Percentiles rank a stretch among this genome's conserved stretches.
Conservation (phyloP, 106 monocot genomes). For the Alisma plantagoaquatica region DNA sequence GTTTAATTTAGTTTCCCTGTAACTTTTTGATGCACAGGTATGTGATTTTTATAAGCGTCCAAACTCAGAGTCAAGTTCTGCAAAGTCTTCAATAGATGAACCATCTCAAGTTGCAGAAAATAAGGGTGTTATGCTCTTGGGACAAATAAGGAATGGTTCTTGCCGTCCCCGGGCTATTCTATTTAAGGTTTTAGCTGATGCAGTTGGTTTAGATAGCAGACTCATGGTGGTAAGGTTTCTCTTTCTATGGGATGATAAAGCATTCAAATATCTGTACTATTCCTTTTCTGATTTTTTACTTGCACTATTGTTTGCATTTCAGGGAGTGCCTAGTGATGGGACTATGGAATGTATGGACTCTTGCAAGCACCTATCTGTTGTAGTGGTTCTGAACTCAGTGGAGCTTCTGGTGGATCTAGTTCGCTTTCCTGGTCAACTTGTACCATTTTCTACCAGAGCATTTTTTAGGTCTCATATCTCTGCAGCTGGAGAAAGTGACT, state of each 20-base stretch:
- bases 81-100: conserved; percentile 56
- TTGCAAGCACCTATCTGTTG: conserved; percentile 78
- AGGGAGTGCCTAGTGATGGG: conserved; percentile 81
- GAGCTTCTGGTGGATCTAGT: conserved; percentile 85
- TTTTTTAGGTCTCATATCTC: conserved; percentile 71
- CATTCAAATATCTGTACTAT: too few relatives aligned
- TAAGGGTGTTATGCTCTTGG: conserved; percentile 67
- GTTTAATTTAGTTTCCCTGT: too few relatives aligned
- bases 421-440: conserved; percentile 83
- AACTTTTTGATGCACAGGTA: conserved; percentile 30
- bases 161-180: conserved; percentile 83
- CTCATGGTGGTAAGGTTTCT: conserved; percentile 60
- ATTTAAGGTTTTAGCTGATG: conserved; percentile 91
- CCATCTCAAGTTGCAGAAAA: conserved; percentile 51
- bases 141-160: conserved; percentile 89
- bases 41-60: conserved; percentile 82
- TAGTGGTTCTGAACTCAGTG: conserved; percentile 57
- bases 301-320: conserved; percentile 1
- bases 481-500: conserved; percentile 83
- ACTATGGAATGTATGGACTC: conserved; percentile 58
- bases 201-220: conserved; percentile 78
- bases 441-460: conserved; percentile 77
- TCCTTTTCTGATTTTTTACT: background rate
- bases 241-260: background rate
- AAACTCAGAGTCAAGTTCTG: conserved; percentile 60